phyloP scores from a whole-genome alignment of 306 rosid species.

The Cotoneaster glaucophyllus region DNA sequence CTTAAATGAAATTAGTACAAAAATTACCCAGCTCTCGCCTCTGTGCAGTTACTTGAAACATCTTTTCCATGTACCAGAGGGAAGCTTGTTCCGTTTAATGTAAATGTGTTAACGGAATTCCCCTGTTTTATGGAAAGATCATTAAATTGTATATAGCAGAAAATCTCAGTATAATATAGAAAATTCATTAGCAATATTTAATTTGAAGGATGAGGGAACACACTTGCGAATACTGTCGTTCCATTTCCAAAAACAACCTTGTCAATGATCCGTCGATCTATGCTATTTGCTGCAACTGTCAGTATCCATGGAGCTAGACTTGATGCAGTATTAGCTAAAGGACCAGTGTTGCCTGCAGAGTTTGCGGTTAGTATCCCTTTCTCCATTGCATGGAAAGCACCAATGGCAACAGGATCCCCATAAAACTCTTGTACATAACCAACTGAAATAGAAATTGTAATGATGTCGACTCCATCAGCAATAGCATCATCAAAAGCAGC shows the following conservation, averaged over 20 bases:
- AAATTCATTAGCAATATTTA: too few relatives aligned
- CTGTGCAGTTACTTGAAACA: conserved; percentile 6
- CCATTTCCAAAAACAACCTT: too few relatives aligned
- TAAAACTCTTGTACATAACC: neutral
- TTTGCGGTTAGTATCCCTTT: conserved; percentile 29
- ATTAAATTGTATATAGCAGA: neutral
- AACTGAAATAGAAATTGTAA: conserved; percentile 11
- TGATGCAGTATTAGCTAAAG: neutral
- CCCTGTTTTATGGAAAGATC: neutral
- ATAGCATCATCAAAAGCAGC: conserved; percentile 42
- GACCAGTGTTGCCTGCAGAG: conserved; percentile 32
- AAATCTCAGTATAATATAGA: neutral
- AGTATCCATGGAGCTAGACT: conserved; percentile 27
- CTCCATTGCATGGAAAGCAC: conserved; percentile 34
- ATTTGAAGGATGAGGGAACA: too few relatives aligned
- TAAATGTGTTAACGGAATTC: neutral
- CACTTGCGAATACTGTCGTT: too few relatives aligned
- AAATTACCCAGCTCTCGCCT: neutral
- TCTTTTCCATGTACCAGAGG: conserved; percentile 4
- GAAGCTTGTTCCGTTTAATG: neutral
- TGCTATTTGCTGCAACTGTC: too few relatives aligned
- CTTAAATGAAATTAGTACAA: neutral
- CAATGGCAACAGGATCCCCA: conserved; percentile 14
- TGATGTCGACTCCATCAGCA: conserved; percentile 37
- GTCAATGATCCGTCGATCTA: too few relatives aligned